Base-by-base conservation (phyloP, 73 alveolate species). In the Symbiodinium pilosum region DNA sequence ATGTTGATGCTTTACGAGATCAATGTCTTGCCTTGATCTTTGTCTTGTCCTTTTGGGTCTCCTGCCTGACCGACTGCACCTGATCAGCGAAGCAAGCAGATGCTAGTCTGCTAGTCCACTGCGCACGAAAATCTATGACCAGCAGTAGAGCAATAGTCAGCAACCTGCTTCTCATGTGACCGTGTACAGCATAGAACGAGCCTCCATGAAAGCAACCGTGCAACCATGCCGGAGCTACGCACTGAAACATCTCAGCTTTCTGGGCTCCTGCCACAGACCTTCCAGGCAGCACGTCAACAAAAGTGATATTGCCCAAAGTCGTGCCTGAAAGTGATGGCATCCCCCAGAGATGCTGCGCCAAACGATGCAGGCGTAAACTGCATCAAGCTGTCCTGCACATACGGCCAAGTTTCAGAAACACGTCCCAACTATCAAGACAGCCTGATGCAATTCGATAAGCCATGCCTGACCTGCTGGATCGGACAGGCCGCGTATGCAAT, bases 401-500 rank as follows among this genome's bases (percentile, higher is more conserved):
- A n/a, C n/a, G n/a, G n/a, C n/a, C n/a, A n/a, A n/a, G n/a, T n/a
- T n/a, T n/a, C n/a, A n/a, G n/a, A n/a, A n/a, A n/a, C n/a, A n/a
- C n/a, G n/a, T n/a, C n/a, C n/a, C n/a, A n/a, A n/a, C n/a, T n/a
- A n/a, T n/a, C n/a, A n/a, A n/a, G n/a, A n/a, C n/a, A n/a, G n/a
- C n/a, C n/a, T n/a, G n/a, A n/a, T 47, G 59, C 59, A 47, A 14
- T 47, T 47, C 59, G 14, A 47, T 47, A 14, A 6, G 21, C 59
- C 59, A 36, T 21, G 38, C 32, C 87, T 30, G 16, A 43, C 96
- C 51, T 69, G 54, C 26, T 89, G 43, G 96, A 89, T 42, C 2
- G 96, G 96, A 68, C 96, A 89, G 39, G 96, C 47, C 87, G 69
- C 77, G 68, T 89, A 89, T 14, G 52, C 96, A 28, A 89, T 87